Evolutionary conservation across 495 filamentous ascomycete species (phyloP).

Genomic region (Articulospora tetracladia): DNA sequence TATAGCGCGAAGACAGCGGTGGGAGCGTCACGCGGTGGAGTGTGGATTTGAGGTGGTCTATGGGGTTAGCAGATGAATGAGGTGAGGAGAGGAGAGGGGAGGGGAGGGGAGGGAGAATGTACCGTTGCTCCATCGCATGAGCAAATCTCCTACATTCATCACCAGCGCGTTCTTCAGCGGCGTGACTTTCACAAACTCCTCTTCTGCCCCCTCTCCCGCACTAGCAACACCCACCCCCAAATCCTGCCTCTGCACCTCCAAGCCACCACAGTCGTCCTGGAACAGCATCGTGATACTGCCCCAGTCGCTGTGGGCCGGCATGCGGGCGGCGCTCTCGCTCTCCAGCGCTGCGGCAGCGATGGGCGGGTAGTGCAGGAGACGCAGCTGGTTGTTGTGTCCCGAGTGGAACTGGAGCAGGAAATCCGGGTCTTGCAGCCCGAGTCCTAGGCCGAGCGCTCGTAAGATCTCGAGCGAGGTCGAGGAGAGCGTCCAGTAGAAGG

Average conservation of each 20-base stretch:
- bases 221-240: no score
- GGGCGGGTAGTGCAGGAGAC: slow-evolving; percentile 63
- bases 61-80: not conserved
- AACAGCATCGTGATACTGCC: slow-evolving; percentile 48
- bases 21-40: slow-evolving; percentile 51
- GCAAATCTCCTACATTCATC: slow-evolving; percentile 56
- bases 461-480: slow-evolving; percentile 43
- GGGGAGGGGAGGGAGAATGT: slow-evolving; percentile 9
- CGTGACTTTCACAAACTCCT: slow-evolving; percentile 47
- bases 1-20: slow-evolving; percentile 31
- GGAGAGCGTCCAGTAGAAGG: slow-evolving; percentile 54
- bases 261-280: slow-evolving; percentile 46
- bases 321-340: slow-evolving; percentile 41
- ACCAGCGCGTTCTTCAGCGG: slow-evolving; percentile 48
- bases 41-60: slow-evolving; percentile 50
- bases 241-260: slow-evolving; percentile 57
- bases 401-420: slow-evolving; percentile 51
- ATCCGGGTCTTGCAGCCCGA: slow-evolving; percentile 48
- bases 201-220: slow-evolving; percentile 33
- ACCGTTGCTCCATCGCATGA: slow-evolving; percentile 62
- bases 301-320: slow-evolving; percentile 51
- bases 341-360: slow-evolving; percentile 45
- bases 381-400: slow-evolving; percentile 57
- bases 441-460: slow-evolving; percentile 46
- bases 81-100: no score